These are phyloP conservation scores for Stipa capillata DNA, from an alignment of 176 grass and related monocot genomes.

Conservation along the genomic window DNA sequence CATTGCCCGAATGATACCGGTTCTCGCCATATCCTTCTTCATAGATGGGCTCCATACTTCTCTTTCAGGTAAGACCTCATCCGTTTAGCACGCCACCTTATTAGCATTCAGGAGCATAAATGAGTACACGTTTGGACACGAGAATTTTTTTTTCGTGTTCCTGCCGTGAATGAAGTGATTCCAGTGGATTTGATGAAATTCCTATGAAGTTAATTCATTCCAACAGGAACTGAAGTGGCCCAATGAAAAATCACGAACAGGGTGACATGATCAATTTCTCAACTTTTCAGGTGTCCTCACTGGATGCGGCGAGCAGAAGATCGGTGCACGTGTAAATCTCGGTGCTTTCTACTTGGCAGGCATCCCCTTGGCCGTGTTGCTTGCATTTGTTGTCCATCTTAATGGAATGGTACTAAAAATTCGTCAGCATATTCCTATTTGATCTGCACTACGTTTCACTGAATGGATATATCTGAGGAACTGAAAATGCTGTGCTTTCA, in stretches of 20 bases:
- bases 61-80: background rate
- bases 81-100: no score
- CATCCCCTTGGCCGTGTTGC: conserved; percentile 3
- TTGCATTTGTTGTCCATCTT: conserved; percentile 1
- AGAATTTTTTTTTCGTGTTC: no score
- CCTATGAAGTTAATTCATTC: no score
- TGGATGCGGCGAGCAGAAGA: conserved; percentile 6
- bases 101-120: background rate
- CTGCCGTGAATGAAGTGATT: no score
- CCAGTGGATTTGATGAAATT: no score
- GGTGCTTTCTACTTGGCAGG: conserved; percentile 12
- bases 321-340: background rate
- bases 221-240: background rate
- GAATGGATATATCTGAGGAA: background rate
- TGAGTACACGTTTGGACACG: no score
- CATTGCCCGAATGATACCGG: background rate
- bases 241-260: background rate
- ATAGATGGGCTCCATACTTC: background rate
- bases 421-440: no score
- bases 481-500: background rate
- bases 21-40: background rate
- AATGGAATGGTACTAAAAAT: conserved; percentile 20
- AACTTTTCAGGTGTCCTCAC: background rate
- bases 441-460: background rate
- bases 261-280: background rate